A percentile compares a stretch with the other conserved stretches of the same genome.
Evolutionary conservation across 768 basidiomycete genomes (phyloP).

Genomic region (Macrolepiota fuliginosa): DNA sequence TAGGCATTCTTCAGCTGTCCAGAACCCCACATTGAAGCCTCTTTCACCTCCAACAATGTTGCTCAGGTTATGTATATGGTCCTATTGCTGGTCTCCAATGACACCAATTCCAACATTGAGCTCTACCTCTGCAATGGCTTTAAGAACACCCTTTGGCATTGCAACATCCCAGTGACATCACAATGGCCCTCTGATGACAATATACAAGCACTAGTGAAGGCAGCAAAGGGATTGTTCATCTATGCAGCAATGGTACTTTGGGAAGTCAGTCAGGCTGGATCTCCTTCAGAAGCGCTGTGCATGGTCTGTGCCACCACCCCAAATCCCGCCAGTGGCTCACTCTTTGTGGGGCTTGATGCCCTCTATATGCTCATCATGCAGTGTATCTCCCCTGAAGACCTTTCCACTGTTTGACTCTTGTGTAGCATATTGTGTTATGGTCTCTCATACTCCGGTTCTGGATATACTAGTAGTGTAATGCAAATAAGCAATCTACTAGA

Average conservation of each 20-base stretch:
- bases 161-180: not conserved
- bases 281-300: not conserved
- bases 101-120: not conserved
- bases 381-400: constrained; percentile 20
- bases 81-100: not conserved
- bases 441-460: not conserved
- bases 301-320: not conserved
- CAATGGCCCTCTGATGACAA: constrained; percentile 13
- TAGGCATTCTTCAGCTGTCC: constrained; percentile 5
- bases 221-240: constrained; percentile 24
- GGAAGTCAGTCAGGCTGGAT: constrained; percentile 19
- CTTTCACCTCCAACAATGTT: not conserved
- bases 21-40: not conserved
- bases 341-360: constrained; percentile 13
- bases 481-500: no score
- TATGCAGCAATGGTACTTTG: constrained; percentile 24
- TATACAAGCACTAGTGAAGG: constrained; percentile 16
- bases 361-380: constrained; percentile 15
- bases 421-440: not conserved
- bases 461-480: not conserved
- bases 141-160: not conserved
- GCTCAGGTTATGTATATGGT: not conserved
- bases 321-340: not conserved
- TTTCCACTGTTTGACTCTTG: constrained; percentile 10
- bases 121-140: constrained; percentile 1